Evolutionary conservation across 352 stramenopile species (phyloP).

Genomic region (Phytophthora podocarpi): DNA sequence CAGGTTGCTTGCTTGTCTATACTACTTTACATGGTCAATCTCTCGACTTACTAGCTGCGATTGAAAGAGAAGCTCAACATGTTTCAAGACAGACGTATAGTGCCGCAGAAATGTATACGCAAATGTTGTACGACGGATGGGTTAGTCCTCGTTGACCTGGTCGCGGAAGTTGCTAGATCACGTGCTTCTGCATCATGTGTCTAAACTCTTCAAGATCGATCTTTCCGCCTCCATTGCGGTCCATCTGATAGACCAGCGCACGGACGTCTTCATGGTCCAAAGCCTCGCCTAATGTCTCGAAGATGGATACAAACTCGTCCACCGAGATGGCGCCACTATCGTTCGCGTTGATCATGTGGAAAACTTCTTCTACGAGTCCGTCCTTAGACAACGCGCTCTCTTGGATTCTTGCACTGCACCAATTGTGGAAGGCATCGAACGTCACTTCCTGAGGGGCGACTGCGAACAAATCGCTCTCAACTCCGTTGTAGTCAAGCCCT

Average conservation of each 20-base stretch:
- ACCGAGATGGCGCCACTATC: constrained; percentile 68
- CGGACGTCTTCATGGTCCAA: constrained; percentile 77
- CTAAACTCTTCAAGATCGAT: constrained; percentile 1
- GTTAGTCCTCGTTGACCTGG: background rate
- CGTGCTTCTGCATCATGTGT: constrained; percentile 13
- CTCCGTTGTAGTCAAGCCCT: constrained; percentile 33
- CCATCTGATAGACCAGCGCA: constrained; percentile 77
- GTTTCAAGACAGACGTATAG: constrained; percentile 3
- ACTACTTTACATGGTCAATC: no score
- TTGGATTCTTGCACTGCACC: constrained; percentile 69
- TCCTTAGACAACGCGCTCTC: constrained; percentile 60
- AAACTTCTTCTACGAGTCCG: constrained; percentile 69
- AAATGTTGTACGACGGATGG: no score
- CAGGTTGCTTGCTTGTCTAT: background rate
- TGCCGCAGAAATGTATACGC: background rate
- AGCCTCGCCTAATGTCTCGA: constrained; percentile 70
- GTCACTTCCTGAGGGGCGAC: constrained; percentile 52
- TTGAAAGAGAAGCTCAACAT: constrained; percentile 27
- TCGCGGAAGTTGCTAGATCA: background rate
- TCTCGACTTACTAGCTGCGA: background rate
- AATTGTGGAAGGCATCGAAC: constrained; percentile 76
- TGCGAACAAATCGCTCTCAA: no score
- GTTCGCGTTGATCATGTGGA: constrained; percentile 69
- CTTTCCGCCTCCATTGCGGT: constrained; percentile 64
- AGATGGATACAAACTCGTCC: constrained; percentile 77